Conservation (phyloP, 176 grass and related monocot species). For the Microstegium vimineum region DNA sequence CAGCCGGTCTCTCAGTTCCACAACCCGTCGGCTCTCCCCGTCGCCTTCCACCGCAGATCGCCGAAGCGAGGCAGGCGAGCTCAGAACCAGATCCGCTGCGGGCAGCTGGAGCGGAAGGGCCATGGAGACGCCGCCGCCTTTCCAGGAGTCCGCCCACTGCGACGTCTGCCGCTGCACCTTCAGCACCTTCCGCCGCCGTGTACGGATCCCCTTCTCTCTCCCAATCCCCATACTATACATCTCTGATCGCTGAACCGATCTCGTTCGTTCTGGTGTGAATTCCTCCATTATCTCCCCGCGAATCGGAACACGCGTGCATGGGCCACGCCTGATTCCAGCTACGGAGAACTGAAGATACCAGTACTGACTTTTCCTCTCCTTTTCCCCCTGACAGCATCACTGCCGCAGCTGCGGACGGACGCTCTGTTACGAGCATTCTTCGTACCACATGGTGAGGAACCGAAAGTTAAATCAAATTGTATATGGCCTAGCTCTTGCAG, state of each 20-base stretch:
- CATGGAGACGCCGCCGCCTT: slow-evolving; percentile 72
- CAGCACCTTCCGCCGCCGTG: slow-evolving; percentile 91
- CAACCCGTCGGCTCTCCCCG: neutral
- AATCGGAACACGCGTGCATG: neutral
- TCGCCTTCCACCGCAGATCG: slow-evolving; percentile 26
- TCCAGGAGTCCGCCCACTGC: slow-evolving; percentile 90
- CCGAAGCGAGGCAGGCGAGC: slow-evolving; percentile 4
- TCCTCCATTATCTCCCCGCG: neutral
- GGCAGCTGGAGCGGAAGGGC: neutral
- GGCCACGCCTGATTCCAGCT: neutral
- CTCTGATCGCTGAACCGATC: neutral
- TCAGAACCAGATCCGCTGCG: neutral
- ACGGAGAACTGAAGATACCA: neutral
- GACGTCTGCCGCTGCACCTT: slow-evolving; percentile 94
- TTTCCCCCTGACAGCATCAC: slow-evolving; percentile 64
- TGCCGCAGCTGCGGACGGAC: slow-evolving; percentile 92
- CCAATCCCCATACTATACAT: neutral
- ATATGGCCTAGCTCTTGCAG: neutral
- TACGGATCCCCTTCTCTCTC: slow-evolving; percentile 17
- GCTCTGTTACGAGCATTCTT: slow-evolving; percentile 92
- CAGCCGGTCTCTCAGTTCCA: neutral
- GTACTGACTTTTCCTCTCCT: neutral
- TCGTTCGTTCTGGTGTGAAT: neutral
- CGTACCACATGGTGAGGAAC: slow-evolving; percentile 73
- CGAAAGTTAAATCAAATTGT: neutral